Percentiles rank a stretch among this genome's conserved stretches.
These are phyloP conservation scores for Neurospora sp. DNA, from an alignment of 495 filamentous ascomycete genomes.

Conservation along the genomic window DNA sequence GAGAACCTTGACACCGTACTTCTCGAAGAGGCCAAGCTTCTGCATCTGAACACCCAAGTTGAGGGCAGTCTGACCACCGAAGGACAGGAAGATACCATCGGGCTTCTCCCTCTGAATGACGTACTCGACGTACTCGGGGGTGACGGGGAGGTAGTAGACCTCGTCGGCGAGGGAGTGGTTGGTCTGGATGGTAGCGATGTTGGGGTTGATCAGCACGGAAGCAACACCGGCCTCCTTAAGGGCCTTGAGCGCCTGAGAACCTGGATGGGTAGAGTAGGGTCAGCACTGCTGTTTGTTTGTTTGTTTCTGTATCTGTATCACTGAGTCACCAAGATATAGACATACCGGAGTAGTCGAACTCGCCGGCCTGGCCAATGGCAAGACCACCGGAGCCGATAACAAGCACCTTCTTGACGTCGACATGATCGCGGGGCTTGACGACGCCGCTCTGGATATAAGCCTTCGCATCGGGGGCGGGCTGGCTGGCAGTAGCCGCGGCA, in stretches of 20 bases:
- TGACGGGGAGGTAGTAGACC: constrained; percentile 97
- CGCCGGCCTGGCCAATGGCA: constrained; percentile 95
- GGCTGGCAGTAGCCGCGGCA: constrained; percentile 24
- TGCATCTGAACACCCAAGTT: constrained; percentile 97
- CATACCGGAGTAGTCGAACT: constrained; percentile 96
- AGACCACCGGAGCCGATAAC: constrained; percentile 93
- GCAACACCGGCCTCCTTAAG: constrained; percentile 93
- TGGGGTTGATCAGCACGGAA: constrained; percentile 94
- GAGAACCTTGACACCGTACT: constrained; percentile 86
- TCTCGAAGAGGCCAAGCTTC: constrained; percentile 88
- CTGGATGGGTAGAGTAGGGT: constrained; percentile 34
- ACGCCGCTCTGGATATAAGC: constrained; percentile 82
- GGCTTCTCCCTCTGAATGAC: constrained; percentile 92
- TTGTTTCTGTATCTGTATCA: not conserved
- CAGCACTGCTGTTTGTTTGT: constrained; percentile 8
- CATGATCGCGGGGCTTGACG: constrained; percentile 60
- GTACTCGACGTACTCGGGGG: constrained; percentile 89
- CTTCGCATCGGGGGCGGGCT: constrained; percentile 71
- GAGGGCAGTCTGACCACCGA: constrained; percentile 92
- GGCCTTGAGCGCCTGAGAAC: constrained; percentile 94
- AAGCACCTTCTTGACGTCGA: constrained; percentile 97
- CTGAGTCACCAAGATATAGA: constrained; percentile 1
- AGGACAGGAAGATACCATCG: constrained; percentile 94
- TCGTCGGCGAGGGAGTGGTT: constrained; percentile 93
- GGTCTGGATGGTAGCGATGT: constrained; percentile 98